Conservation (phyloP, 2,329 filamentous ascomycete species). For the Xylariaceae sp. region DNA sequence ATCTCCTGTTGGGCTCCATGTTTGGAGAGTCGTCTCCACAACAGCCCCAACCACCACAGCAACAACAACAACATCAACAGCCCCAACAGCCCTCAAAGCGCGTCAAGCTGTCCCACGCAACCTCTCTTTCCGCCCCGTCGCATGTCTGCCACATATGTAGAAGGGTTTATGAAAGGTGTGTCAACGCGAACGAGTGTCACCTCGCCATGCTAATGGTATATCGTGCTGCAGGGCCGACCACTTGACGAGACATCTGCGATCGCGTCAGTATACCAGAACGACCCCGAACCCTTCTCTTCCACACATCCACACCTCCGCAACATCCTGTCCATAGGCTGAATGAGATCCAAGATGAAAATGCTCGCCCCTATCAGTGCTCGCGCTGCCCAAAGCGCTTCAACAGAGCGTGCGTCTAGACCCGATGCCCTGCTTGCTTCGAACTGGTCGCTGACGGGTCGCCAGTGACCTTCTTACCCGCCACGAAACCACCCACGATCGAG, state of each 20-base stretch:
- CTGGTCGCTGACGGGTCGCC: too few relatives aligned
- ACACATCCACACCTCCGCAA: too few relatives aligned
- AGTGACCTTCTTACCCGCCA: slow-evolving; percentile 23
- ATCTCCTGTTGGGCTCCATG: slow-evolving; percentile 8
- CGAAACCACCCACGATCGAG: slow-evolving; percentile 22
- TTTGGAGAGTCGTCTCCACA: slow-evolving; percentile 2
- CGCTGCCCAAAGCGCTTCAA: slow-evolving; percentile 23
- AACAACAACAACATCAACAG: neutral
- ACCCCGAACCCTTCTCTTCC: neutral
- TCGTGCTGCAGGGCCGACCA: slow-evolving; percentile 17
- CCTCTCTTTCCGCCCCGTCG: slow-evolving; percentile 5
- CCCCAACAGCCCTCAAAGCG: slow-evolving; percentile 9
- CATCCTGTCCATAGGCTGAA: slow-evolving; percentile 3
- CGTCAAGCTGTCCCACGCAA: slow-evolving; percentile 11
- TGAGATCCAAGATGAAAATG: slow-evolving; percentile 17
- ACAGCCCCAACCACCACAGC: neutral
- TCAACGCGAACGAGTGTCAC: neutral
- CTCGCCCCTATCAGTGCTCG: slow-evolving; percentile 21
- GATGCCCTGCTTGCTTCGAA: neutral
- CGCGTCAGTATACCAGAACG: slow-evolving; percentile 11
- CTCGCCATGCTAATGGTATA: neutral
- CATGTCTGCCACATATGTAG: slow-evolving; percentile 21
- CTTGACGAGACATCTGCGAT: slow-evolving; percentile 21
- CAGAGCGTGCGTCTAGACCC: slow-evolving; percentile 16
- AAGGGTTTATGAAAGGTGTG: slow-evolving; percentile 21